Conservation (phyloP, 176 grass and related monocot species). For the Rhynchospora tenuis region DNA sequence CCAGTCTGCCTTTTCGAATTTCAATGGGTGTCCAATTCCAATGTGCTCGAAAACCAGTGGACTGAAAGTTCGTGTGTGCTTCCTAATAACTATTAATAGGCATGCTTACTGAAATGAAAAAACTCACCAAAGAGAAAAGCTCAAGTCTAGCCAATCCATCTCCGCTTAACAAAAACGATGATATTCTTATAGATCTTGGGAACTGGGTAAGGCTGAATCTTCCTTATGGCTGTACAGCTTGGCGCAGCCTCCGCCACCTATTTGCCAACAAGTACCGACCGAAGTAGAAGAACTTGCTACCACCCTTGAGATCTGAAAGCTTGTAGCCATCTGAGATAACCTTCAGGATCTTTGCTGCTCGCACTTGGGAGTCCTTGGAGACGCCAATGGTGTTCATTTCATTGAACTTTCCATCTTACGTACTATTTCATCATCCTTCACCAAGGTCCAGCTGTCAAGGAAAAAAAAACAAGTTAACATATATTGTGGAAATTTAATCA, state of each 20-base stretch:
- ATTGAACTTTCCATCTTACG: conserved; percentile 65
- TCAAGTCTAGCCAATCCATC: too few relatives aligned
- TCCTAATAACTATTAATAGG: too few relatives aligned
- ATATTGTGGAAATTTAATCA: not conserved
- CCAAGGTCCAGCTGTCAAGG: conserved; percentile 62
- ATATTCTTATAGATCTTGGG: too few relatives aligned
- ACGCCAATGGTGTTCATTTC: conserved; percentile 91
- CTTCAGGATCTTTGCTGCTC: conserved; percentile 67
- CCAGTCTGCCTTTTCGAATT: too few relatives aligned
- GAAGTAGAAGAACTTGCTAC: conserved; percentile 15
- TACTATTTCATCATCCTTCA: conserved; percentile 58
- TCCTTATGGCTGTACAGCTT: not conserved
- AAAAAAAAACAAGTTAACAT: not conserved
- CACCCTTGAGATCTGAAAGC: not conserved
- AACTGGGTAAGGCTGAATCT: conserved; percentile 1
- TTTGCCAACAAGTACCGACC: not conserved
- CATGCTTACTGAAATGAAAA: too few relatives aligned
- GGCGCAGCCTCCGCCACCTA: conserved; percentile 7
- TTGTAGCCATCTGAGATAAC: conserved; percentile 65
- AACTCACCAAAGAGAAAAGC: too few relatives aligned
- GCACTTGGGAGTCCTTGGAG: conserved; percentile 80
- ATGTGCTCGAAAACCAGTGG: too few relatives aligned
- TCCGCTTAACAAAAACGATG: too few relatives aligned
- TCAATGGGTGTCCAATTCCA: too few relatives aligned
- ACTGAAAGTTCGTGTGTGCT: too few relatives aligned